phyloP scores from a whole-genome alignment of 257 asterid species.

The Galeopsis tetrahit region DNA sequence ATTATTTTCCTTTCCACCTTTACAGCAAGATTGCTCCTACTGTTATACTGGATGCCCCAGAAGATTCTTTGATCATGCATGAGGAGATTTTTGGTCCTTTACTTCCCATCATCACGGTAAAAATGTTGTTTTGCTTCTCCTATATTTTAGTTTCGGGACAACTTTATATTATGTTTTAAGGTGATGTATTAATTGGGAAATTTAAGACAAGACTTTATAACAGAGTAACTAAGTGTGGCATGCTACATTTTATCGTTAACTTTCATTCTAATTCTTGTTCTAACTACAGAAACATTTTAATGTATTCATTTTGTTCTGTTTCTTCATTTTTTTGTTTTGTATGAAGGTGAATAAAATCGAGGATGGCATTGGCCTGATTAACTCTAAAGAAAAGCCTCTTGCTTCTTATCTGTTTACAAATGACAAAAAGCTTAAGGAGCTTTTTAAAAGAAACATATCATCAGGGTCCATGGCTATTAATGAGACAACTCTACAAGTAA shows the following conservation, averaged over 20 bases:
- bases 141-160: constrained; percentile 3
- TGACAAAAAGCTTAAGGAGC: constrained; percentile 74
- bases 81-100: constrained; percentile 95
- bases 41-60: constrained; percentile 73
- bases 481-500: constrained; percentile 76
- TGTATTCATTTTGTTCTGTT: constrained; percentile 23
- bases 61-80: constrained; percentile 72
- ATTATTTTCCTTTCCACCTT: constrained; percentile 25
- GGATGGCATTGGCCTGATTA: constrained; percentile 62
- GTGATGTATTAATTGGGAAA: background rate
- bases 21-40: constrained; percentile 86
- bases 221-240: background rate
- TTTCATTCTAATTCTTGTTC: constrained; percentile 14
- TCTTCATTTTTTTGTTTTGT: background rate
- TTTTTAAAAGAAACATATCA: constrained; percentile 59
- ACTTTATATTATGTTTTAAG: constrained; percentile 3
- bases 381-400: constrained; percentile 80
- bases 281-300: constrained; percentile 3
- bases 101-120: constrained; percentile 85
- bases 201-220: background rate
- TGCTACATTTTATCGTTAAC: background rate
- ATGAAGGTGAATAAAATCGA: constrained; percentile 68
- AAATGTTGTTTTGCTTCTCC: constrained; percentile 16
- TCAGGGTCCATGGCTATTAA: constrained; percentile 79
- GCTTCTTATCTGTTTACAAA: constrained; percentile 89